phyloP scores from a whole-genome alignment of 495 filamentous ascomycete genomes.

The Bacidia gigantensis region DNA sequence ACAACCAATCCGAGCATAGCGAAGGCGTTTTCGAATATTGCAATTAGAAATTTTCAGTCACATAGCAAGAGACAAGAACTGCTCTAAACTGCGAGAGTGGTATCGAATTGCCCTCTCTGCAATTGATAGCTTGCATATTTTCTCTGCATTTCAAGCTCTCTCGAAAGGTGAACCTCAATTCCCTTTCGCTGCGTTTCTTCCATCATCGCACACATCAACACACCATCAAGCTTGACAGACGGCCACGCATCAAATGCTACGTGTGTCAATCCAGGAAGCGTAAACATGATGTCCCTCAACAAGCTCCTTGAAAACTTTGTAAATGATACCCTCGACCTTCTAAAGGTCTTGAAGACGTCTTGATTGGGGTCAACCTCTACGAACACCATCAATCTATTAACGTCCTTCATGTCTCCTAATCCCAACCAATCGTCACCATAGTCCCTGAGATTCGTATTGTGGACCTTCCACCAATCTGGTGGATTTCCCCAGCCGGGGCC shows the following conservation, averaged over 20 bases:
- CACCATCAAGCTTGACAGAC: constrained; percentile 52
- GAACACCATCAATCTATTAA: constrained; percentile 57
- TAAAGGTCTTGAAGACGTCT: constrained; percentile 58
- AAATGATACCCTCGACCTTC: constrained; percentile 54
- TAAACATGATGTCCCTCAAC: constrained; percentile 41
- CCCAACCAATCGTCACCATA: constrained; percentile 43
- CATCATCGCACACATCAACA: constrained; percentile 56
- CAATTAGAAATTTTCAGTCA: no score
- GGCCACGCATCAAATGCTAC: constrained; percentile 67
- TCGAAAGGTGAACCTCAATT: background rate
- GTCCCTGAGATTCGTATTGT: no score
- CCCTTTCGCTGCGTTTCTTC: constrained; percentile 18
- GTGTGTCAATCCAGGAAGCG: constrained; percentile 43
- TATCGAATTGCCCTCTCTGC: no score
- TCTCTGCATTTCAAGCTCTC: no score
- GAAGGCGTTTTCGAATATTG: constrained; percentile 8
- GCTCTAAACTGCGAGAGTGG: no score
- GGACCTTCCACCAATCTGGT: constrained; percentile 56
- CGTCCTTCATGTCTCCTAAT: constrained; percentile 45
- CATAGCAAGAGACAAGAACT: no score
- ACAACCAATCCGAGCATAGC: constrained; percentile 6
- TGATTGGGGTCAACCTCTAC: constrained; percentile 68
- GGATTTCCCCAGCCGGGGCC: constrained; percentile 71
- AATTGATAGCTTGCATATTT: no score
- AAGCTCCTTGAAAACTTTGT: constrained; percentile 53